phyloP scores from a whole-genome alignment of 306 rosid species.

The Cotoneaster glaucophyllus region DNA sequence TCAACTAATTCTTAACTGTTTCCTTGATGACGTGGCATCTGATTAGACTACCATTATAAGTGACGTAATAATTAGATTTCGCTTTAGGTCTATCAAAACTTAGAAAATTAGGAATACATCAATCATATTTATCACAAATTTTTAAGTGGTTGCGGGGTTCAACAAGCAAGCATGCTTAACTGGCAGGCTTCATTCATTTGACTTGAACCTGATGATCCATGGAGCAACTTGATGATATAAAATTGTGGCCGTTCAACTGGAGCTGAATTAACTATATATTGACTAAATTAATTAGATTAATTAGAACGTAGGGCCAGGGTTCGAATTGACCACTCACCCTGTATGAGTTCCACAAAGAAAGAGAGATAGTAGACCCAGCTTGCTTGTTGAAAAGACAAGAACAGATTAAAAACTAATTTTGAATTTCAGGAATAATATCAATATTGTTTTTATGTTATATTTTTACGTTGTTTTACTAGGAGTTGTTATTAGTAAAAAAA shows the following conservation, averaged over 20 bases:
- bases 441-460: not conserved
- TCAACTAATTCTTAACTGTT: no score
- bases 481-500: not conserved
- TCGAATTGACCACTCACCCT: not conserved
- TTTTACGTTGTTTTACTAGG: not conserved
- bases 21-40: no score
- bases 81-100: no score
- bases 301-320: not conserved
- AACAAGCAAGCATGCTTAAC: not conserved
- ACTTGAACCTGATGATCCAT: not conserved
- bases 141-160: not conserved
- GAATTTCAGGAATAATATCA: no score
- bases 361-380: not conserved
- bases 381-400: not conserved
- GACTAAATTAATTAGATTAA: not conserved
- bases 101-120: no score
- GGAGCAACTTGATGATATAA: no score
- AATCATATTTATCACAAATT: not conserved
- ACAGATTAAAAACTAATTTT: no score
- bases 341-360: not conserved
- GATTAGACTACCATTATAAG: no score
- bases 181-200: not conserved
- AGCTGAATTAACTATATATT: not conserved
- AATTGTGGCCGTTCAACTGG: not conserved
- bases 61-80: no score